Evolutionary conservation across 495 filamentous ascomycete species (phyloP).

Genomic region (Talaromyces nanjingensis): DNA sequence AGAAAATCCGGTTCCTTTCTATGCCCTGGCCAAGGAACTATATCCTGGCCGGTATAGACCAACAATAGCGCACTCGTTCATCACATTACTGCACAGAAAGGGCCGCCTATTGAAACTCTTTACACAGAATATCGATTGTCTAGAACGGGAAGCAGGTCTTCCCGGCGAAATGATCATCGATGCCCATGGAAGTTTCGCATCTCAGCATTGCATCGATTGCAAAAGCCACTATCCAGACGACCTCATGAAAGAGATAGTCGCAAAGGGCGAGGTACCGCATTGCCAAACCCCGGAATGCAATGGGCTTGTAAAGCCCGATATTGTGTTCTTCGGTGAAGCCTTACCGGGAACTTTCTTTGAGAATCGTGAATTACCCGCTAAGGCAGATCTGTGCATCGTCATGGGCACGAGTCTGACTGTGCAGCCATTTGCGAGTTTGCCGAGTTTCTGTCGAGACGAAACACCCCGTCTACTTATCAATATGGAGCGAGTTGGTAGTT

Average conservation of each 20-base stretch:
- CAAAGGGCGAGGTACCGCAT: conserved; percentile 55
- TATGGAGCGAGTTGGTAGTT: conserved; percentile 69
- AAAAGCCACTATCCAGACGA: conserved; percentile 60
- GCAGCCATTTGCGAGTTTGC: conserved; percentile 82
- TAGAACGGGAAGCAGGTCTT: conserved; percentile 84
- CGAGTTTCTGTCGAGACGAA: conserved; percentile 48
- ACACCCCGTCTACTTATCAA: conserved; percentile 83
- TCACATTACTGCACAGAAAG: conserved; percentile 68
- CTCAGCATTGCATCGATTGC: conserved; percentile 87
- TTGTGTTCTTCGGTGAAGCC: conserved; percentile 93
- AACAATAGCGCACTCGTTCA: conserved; percentile 75
- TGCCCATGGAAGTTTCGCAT: conserved; percentile 91
- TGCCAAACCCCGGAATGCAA: conserved; percentile 56
- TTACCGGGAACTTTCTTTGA: conserved; percentile 65
- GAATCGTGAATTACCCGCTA: conserved; percentile 44
- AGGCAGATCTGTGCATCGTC: conserved; percentile 77
- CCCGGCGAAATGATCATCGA: conserved; percentile 77
- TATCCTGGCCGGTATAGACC: conserved; percentile 89
- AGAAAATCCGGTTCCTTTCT: conserved; percentile 81
- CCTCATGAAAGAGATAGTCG: conserved; percentile 62
- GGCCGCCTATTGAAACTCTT: conserved; percentile 76
- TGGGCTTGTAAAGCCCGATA: conserved; percentile 91
- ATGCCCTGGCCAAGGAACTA: conserved; percentile 80
- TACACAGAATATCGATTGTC: conserved; percentile 95
- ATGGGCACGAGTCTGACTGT: conserved; percentile 90